A percentile compares a stretch with the other conserved stretches of the same genome.
Conservation (phyloP, 306 rosid genomes). For the Fagus crenata region DNA sequence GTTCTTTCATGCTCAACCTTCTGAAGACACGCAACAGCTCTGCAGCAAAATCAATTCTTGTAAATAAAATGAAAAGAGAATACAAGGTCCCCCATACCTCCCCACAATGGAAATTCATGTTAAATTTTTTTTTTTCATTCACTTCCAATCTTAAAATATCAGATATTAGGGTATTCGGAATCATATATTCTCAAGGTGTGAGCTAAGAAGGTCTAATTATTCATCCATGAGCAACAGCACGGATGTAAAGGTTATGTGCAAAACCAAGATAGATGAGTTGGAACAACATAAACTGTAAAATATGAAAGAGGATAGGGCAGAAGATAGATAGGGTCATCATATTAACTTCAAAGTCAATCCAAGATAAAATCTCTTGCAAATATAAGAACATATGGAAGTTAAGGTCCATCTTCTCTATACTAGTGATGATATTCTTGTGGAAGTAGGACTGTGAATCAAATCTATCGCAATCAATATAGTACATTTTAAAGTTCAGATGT, state of each 20-base stretch:
- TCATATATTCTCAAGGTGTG: neutral
- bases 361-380: neutral
- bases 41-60: conserved; percentile 43
- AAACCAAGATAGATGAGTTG: neutral
- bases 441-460: neutral
- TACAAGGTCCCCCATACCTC: neutral
- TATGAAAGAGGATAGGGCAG: neutral
- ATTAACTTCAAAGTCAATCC: neutral
- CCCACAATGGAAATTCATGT: neutral
- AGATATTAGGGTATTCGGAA: neutral
- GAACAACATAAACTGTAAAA: neutral
- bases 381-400: neutral
- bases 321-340: neutral
- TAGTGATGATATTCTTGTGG: neutral
- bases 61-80: conserved; percentile 27
- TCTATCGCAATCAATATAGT: neutral
- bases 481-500: neutral
- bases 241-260: neutral
- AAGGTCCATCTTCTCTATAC: neutral
- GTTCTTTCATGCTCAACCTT: conserved; percentile 88
- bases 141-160: neutral
- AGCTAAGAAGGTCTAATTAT: neutral
- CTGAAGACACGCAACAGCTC: conserved; percentile 83
- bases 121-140: neutral
- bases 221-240: neutral